These are phyloP conservation scores for Microsporum audouinii DNA, from an alignment of 2,329 filamentous ascomycete genomes.

Conservation along the genomic window DNA sequence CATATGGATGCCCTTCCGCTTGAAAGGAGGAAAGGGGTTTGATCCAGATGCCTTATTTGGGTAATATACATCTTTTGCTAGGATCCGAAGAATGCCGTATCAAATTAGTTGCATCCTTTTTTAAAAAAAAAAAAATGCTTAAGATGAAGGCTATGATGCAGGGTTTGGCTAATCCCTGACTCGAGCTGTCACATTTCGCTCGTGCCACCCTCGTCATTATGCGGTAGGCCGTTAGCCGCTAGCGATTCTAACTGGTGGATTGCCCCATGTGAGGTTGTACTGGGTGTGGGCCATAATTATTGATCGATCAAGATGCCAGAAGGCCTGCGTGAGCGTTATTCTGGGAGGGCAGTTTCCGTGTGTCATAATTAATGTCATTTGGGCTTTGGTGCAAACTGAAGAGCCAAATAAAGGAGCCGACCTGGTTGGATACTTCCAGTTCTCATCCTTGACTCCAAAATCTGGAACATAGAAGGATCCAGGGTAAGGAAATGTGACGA, in stretches of 20 bases:
- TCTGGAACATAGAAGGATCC: background rate
- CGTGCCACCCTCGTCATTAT: conserved; percentile 4
- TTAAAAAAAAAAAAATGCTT: background rate
- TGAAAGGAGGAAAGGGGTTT: background rate
- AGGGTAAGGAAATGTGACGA: conserved; percentile 2
- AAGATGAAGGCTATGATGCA: background rate
- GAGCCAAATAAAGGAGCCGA: background rate
- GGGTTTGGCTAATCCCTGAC: background rate
- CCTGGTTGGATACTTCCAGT: background rate
- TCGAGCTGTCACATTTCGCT: conserved; percentile 4
- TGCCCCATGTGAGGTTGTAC: conserved; percentile 1
- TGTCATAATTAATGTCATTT: conserved; percentile 2
- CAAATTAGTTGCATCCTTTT: background rate
- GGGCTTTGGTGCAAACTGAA: background rate
- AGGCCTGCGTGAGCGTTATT: conserved; percentile 1
- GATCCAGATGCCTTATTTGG: conserved; percentile 2
- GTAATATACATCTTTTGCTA: background rate
- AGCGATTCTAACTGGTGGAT: background rate
- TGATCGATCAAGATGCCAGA: conserved; percentile 3
- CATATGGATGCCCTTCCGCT: background rate
- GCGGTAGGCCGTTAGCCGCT: conserved; percentile 3
- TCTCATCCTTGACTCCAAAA: background rate
- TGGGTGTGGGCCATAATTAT: conserved; percentile 2
- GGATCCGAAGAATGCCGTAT: conserved; percentile 1
- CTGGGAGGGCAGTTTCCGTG: background rate